Percentiles rank a stretch among this genome's conserved stretches.
These are phyloP conservation scores for Lycium barbarum DNA, from an alignment of 257 asterid genomes.

Conservation along the genomic window DNA sequence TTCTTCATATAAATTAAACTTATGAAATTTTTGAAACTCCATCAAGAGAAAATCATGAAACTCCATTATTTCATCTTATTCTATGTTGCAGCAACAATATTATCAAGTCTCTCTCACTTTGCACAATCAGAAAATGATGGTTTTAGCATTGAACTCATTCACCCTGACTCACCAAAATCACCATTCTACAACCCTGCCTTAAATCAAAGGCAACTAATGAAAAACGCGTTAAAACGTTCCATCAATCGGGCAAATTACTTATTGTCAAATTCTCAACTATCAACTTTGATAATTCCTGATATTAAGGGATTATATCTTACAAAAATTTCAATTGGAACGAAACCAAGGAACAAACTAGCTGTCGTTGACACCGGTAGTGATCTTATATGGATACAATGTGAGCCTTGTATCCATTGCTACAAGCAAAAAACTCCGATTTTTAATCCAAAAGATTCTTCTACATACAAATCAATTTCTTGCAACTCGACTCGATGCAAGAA, in stretches of 20 bases:
- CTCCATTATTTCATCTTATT: not conserved
- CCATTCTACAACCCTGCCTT: slow-evolving; percentile 27
- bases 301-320: slow-evolving; percentile 25
- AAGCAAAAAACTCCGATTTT: slow-evolving; percentile 41
- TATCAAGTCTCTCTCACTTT: not conserved
- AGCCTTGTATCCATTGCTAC: slow-evolving; percentile 27
- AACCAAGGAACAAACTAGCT: slow-evolving; percentile 2
- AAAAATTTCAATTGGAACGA: slow-evolving; percentile 21
- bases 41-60: not conserved
- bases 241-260: not conserved
- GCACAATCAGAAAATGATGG: slow-evolving; percentile 4
- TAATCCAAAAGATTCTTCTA: slow-evolving; percentile 49
- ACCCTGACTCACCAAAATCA: slow-evolving; percentile 28
- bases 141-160: slow-evolving; percentile 32
- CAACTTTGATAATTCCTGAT: slow-evolving; percentile 8
- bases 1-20: not conserved
- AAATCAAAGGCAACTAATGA: slow-evolving; percentile 5
- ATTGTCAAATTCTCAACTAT: not conserved
- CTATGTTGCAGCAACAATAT: not conserved
- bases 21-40: not conserved
- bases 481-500: slow-evolving; percentile 42
- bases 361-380: slow-evolving; percentile 36
- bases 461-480: slow-evolving; percentile 52
- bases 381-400: slow-evolving; percentile 32
- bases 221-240: slow-evolving; percentile 20